phyloP scores from a whole-genome alignment of 139 green algal species.

The Closterium sp. region DNA sequence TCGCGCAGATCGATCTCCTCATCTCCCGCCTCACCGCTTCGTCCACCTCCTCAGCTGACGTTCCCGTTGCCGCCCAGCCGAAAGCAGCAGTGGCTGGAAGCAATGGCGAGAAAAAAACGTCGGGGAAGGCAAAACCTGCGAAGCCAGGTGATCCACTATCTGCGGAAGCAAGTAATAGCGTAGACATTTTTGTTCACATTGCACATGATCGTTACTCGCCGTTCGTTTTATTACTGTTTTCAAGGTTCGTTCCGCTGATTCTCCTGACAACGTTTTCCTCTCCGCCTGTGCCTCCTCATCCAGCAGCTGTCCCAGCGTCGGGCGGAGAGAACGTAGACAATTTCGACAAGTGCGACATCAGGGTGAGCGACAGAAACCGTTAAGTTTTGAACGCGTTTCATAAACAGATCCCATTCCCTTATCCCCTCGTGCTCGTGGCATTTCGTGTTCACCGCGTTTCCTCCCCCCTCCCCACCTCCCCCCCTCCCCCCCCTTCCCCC shows the following conservation, averaged over 20 bases:
- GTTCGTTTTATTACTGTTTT: not conserved
- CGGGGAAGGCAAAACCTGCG: constrained; percentile 1
- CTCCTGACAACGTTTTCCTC: not conserved
- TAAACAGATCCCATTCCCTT: too few species aligned
- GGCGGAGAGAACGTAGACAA: constrained; percentile 20
- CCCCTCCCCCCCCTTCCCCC: not conserved
- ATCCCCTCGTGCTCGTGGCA: too few species aligned
- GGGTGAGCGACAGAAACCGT: not conserved
- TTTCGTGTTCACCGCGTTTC: too few species aligned
- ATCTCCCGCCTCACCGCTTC: not conserved
- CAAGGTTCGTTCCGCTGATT: not conserved
- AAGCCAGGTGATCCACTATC: not conserved
- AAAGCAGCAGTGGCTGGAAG: not conserved
- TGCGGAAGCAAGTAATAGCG: not conserved
- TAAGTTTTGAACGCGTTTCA: not conserved
- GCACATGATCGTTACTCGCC: not conserved
- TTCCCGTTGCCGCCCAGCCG: not conserved
- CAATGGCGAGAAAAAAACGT: not conserved
- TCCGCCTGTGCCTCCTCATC: not conserved
- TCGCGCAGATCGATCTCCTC: not conserved
- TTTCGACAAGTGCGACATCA: constrained; percentile 22
- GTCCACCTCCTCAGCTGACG: not conserved
- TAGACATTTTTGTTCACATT: not conserved
- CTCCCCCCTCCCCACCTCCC: not conserved
- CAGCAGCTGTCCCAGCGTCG: not conserved